Conservation (phyloP, 805 yeast species). For the Pichia nakasei region DNA sequence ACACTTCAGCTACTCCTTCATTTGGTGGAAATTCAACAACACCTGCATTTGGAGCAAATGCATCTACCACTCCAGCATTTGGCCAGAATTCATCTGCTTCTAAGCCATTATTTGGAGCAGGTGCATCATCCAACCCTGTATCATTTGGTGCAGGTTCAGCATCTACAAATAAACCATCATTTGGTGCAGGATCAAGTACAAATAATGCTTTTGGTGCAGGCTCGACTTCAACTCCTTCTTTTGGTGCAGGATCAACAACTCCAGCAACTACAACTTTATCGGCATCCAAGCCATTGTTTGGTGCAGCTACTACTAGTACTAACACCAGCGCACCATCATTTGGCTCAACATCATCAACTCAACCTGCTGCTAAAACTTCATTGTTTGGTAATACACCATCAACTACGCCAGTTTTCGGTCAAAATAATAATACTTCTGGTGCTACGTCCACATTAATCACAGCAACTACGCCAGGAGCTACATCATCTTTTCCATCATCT, state of each 20-base stretch:
- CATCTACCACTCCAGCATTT: too few species aligned
- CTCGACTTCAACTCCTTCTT: neutral
- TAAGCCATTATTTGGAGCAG: neutral
- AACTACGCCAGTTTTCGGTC: slow-evolving; percentile 1
- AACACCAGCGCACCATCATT: neutral
- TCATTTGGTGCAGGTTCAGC: slow-evolving; percentile 13
- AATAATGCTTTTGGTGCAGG: neutral
- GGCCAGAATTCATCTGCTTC: neutral
- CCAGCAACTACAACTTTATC: neutral
- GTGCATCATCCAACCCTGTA: neutral
- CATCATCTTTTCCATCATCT: neutral
- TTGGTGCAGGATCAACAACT: slow-evolving; percentile 5
- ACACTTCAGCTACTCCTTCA: neutral
- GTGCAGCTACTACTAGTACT: neutral
- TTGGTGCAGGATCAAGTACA: slow-evolving; percentile 13
- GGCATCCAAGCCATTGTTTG: neutral
- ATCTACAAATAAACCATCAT: slow-evolving; percentile 4
- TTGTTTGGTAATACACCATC: slow-evolving; percentile 5
- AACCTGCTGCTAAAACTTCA: neutral
- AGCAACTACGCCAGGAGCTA: neutral
- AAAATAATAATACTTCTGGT: neutral
- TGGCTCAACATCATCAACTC: neutral
- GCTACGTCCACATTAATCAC: neutral
- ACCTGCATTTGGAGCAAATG: neutral
- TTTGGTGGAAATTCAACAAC: slow-evolving; percentile 1